phyloP scores from a whole-genome alignment of 176 grass and related monocot species.

The Lolium multiflorum region DNA sequence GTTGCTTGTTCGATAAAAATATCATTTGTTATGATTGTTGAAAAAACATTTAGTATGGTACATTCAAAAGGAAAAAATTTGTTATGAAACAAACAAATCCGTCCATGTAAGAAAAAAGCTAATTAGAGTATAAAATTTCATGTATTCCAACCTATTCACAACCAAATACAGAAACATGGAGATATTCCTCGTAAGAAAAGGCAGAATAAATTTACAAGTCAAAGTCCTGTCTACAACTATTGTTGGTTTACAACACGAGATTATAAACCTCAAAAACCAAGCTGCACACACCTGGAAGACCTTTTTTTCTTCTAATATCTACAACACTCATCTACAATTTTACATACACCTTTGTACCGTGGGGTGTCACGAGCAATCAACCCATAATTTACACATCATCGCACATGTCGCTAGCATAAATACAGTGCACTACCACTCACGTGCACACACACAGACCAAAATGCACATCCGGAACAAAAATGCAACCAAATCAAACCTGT shows the following conservation, averaged over 20 bases:
- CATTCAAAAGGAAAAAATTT: neutral
- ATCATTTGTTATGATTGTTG: neutral
- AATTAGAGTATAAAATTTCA: no score
- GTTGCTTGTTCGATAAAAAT: neutral
- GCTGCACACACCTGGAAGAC: neutral
- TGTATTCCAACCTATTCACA: neutral
- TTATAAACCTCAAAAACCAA: constrained; percentile 12
- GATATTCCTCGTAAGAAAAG: neutral
- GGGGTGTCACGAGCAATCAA: neutral
- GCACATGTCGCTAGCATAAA: neutral
- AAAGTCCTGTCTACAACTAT: constrained; percentile 3
- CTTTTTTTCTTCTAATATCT: neutral
- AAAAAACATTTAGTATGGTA: neutral
- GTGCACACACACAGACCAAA: constrained; percentile 10
- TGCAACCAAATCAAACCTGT: neutral
- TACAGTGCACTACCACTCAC: neutral
- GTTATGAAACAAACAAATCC: neutral
- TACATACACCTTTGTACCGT: constrained; percentile 21
- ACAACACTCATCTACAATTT: neutral
- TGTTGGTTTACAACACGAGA: constrained; percentile 23
- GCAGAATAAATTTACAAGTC: neutral
- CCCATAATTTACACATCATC: constrained; percentile 32
- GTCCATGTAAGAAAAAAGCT: no score
- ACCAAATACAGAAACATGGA: neutral
- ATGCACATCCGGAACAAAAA: neutral